Conservation (phyloP, 805 yeast species). For the Candida takata region DNA sequence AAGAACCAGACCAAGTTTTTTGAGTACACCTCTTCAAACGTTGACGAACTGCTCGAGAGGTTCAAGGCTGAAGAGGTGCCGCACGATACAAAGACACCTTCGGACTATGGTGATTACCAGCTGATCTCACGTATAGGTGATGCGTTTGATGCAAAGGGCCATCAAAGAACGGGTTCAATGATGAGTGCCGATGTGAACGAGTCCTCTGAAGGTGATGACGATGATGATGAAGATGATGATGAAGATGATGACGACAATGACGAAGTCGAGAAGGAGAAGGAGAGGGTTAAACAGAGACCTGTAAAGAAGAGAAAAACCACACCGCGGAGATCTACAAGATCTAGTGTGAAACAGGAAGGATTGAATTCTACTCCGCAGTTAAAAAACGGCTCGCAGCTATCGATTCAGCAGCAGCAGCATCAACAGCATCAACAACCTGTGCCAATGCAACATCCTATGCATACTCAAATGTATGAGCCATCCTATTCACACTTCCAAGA, state of each 20-base stretch:
- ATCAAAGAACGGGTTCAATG: neutral
- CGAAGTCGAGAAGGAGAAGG: slow-evolving; percentile 1
- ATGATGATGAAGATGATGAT: slow-evolving; percentile 13
- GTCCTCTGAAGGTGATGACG: slow-evolving; percentile 16
- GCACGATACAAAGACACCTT: slow-evolving; percentile 60
- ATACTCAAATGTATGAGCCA: neutral
- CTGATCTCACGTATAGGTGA: slow-evolving; percentile 19
- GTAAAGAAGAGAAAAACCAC: slow-evolving; percentile 1
- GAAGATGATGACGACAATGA: slow-evolving; percentile 13
- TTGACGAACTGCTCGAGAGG: slow-evolving; percentile 40
- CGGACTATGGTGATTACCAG: slow-evolving; percentile 55
- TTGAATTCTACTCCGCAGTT: neutral
- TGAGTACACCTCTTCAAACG: slow-evolving; percentile 72
- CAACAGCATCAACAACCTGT: neutral
- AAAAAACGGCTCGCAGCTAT: neutral
- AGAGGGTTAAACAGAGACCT: neutral
- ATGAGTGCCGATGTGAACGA: slow-evolving; percentile 3
- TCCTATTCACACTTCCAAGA: slow-evolving; percentile 2
- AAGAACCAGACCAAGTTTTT: slow-evolving; percentile 69
- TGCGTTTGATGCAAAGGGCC: neutral
- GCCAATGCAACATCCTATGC: neutral
- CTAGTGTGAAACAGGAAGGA: slow-evolving; percentile 5
- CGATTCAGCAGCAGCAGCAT: slow-evolving; percentile 1
- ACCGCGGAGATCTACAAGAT: neutral
- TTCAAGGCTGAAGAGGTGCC: slow-evolving; percentile 28